Conservation (phyloP, 1,139 yeast species). For the Blastobotrys arbuscula region DNA sequence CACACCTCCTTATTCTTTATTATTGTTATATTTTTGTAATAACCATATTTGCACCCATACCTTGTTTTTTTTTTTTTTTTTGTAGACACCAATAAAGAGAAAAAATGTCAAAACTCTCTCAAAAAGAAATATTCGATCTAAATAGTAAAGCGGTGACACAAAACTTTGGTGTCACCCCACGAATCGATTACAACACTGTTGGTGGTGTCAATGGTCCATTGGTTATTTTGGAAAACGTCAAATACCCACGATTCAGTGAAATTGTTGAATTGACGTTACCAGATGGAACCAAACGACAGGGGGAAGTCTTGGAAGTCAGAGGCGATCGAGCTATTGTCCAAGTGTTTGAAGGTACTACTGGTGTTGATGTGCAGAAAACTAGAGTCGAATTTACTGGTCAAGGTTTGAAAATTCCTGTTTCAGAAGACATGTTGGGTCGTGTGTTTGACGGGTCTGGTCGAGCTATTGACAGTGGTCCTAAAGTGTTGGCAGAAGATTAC, state of each 20-base stretch:
- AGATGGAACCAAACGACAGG: constrained; percentile 90
- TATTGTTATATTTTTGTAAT: too few species aligned
- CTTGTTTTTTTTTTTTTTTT: not conserved
- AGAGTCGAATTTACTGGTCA: constrained; percentile 96
- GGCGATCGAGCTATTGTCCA: constrained; percentile 97
- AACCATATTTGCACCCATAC: too few species aligned
- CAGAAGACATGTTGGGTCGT: constrained; percentile 97
- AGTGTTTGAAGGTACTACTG: constrained; percentile 97
- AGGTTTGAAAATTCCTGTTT: constrained; percentile 85
- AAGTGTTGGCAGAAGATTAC: constrained; percentile 96
- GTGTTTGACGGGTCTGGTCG: constrained; percentile 98
- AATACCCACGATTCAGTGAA: constrained; percentile 93
- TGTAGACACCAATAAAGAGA: not conserved
- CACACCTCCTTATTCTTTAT: too few species aligned
- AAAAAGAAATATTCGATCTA: constrained; percentile 20
- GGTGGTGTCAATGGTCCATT: constrained; percentile 98
- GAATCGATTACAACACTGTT: constrained; percentile 89
- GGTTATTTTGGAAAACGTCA: constrained; percentile 92
- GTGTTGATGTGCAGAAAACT: constrained; percentile 96
- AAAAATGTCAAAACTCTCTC: constrained; percentile 18
- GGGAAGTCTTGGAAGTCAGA: constrained; percentile 96
- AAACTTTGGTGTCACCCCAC: constrained; percentile 85
- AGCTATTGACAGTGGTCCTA: constrained; percentile 97
- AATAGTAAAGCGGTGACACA: constrained; percentile 69
- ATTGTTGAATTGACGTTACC: constrained; percentile 95